Evolutionary conservation across 768 basidiomycete species (phyloP), one percentile per base, ranked within the genome.

Genomic region (Xanthoconium purpureum): DNA sequence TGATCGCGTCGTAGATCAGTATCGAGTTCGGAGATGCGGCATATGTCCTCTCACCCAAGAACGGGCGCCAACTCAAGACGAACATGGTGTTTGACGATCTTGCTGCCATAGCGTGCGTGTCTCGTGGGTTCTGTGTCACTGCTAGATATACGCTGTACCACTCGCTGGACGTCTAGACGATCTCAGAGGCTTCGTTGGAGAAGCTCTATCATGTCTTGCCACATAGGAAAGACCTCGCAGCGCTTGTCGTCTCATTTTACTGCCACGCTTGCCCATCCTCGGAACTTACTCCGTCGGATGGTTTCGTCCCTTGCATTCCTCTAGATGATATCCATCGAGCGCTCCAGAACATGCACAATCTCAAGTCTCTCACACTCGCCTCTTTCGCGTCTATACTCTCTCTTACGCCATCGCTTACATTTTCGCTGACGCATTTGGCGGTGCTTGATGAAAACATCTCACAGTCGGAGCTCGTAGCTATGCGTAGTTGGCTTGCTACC

Each of bases 1-100:
- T 59, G 38, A 64, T 35, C 24, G 13, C 36, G 37, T 47, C 18
- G 17, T 63, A 98, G 95, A 98, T 87, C 71, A 97, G 96, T 7
- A 84, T 98, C 67, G 96, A 99, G 71, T 98, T 95, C 75, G 84
- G 94, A 39, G 96, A 99, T 67, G 84, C 88, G 11, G 77, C 85
- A 0, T 97, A 94, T 69, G 74, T 94, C 13, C 75, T 98, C 37
- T 88, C 88, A 6, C 60, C 85, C 9, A 98, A 96, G 76, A 96
- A 92, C 64, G 74, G 74, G 8, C 84, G 88, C 11, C 74, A 73
- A 14, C 69, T 98, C 47, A 85, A 83, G 66, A 76, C 85, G 51
- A 86, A 87, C 66, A 97, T 95, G 94, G 80, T 91, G 29, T 78
- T 97, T n/a, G 29, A 32, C 9, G 58, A 67, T 53, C 58, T 71